Evolutionary conservation across 176 grass and related monocot species (phyloP).

Genomic region (Zea mays): Zm-B73-REFERENCE-NAM-5.0 NC_050096.1:177299001-177299500

Average conservation of each 20-base stretch:
- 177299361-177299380: not conserved
- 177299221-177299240: not conserved
- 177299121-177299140: not conserved
- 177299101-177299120: too few species aligned
- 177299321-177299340: not conserved
- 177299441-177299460: not conserved
- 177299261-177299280: not conserved
- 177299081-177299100: too few species aligned
- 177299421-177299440: not conserved
- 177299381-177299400: slow-evolving; percentile 5
- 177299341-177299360: not conserved
- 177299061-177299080: too few species aligned
- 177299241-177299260: not conserved
- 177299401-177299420: not conserved
- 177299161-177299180: slow-evolving; percentile 3
- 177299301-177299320: not conserved
- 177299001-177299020: too few species aligned
- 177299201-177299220: not conserved
- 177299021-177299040: too few species aligned
- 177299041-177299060: too few species aligned
- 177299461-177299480: not conserved
- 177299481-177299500: not conserved
- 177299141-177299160: slow-evolving; percentile 5
- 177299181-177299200: not conserved
- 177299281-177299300: slow-evolving; percentile 3